A percentile compares a stretch with the other conserved stretches of the same genome.
phyloP scores from a whole-genome alignment of 1,284 basidiomycete genomes.

The Rhodotorula sp. region DNA sequence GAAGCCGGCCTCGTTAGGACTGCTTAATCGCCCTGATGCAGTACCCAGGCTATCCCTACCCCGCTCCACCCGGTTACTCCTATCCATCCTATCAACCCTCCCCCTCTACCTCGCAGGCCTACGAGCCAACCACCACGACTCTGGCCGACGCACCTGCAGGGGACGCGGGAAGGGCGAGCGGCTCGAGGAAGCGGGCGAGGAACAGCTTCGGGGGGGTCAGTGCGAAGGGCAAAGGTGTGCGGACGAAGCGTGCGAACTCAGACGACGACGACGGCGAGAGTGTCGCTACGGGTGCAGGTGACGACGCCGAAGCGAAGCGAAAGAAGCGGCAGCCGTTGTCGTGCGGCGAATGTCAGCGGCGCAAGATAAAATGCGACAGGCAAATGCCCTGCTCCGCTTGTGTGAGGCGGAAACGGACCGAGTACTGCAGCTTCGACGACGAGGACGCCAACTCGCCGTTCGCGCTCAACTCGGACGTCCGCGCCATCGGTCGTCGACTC shows the following conservation, averaged over 20 bases:
- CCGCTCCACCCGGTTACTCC: neutral
- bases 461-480: constrained; percentile 33
- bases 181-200: constrained; percentile 3
- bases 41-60: neutral
- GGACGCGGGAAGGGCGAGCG: neutral
- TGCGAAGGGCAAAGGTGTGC: neutral
- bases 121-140: neutral
- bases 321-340: constrained; percentile 31
- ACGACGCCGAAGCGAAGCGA: constrained; percentile 1
- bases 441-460: constrained; percentile 21
- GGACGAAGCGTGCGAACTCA: neutral
- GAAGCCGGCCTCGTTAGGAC: neutral
- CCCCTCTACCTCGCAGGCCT: neutral
- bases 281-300: neutral
- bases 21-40: neutral
- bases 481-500: constrained; percentile 31
- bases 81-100: neutral
- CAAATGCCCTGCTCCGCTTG: constrained; percentile 18
- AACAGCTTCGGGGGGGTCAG: neutral
- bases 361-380: constrained; percentile 30
- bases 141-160: neutral
- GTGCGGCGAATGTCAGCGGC: constrained; percentile 23
- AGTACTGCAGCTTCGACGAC: constrained; percentile 20
- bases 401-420: constrained; percentile 15
- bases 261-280: constrained; percentile 18